phyloP scores from a whole-genome alignment of 2,329 filamentous ascomycete species.

The Monilinia fructicola region DNA sequence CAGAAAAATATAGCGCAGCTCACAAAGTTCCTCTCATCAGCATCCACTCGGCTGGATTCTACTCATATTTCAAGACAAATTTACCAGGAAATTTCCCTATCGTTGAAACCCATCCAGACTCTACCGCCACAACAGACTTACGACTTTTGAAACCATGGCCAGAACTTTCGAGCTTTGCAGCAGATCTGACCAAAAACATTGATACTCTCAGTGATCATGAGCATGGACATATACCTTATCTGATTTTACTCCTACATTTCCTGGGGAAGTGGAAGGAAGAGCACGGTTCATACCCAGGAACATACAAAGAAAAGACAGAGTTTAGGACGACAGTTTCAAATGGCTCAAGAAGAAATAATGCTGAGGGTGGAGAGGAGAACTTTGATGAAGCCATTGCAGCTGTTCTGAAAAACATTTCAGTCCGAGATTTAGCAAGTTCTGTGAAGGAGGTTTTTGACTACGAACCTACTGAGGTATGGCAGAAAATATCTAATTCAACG shows the following conservation, averaged over 20 bases:
- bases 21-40: constrained; percentile 73
- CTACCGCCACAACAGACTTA: constrained; percentile 80
- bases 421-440: constrained; percentile 64
- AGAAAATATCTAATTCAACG: constrained; percentile 46
- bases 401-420: constrained; percentile 81
- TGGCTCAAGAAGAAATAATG: constrained; percentile 66
- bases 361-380: constrained; percentile 93
- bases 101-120: constrained; percentile 92
- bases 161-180: constrained; percentile 68
- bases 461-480: constrained; percentile 50
- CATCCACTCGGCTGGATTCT: constrained; percentile 88
- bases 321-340: constrained; percentile 72
- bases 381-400: constrained; percentile 89
- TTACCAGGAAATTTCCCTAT: constrained; percentile 82
- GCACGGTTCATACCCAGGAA: constrained; percentile 65
- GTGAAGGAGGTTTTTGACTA: constrained; percentile 79
- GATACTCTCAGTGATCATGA: constrained; percentile 72
- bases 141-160: constrained; percentile 84
- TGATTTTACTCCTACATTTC: constrained; percentile 79
- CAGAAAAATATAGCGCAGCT: constrained; percentile 52
- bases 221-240: constrained; percentile 88
- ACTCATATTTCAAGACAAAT: constrained; percentile 80
- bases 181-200: constrained; percentile 66
- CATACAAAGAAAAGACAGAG: constrained; percentile 81
- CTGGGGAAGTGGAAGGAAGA: constrained; percentile 79